phyloP scores from a whole-genome alignment of 2,329 filamentous ascomycete species.

The Bimuria novae-zelandiae region DNA sequence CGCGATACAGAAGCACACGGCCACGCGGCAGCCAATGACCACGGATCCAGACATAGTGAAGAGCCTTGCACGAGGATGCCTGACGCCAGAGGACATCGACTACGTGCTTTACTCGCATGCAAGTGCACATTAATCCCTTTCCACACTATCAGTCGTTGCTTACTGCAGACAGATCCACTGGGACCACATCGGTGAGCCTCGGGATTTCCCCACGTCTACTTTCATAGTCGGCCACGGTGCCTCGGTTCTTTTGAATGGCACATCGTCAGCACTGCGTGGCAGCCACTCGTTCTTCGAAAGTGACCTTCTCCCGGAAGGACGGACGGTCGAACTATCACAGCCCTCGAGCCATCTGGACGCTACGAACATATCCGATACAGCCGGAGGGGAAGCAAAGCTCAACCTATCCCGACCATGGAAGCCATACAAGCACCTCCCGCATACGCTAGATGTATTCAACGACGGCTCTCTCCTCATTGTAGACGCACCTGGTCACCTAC shows the following conservation, averaged over 20 bases:
- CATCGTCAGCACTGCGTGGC: conserved; percentile 26
- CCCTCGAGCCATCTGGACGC: conserved; percentile 22
- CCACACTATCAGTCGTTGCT: neutral
- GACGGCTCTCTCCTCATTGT: conserved; percentile 56
- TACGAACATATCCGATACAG: neutral
- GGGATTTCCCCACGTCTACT: conserved; percentile 42
- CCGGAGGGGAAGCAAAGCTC: conserved; percentile 4
- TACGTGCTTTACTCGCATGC: conserved; percentile 50
- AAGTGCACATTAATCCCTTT: conserved; percentile 14
- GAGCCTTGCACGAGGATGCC: conserved; percentile 43
- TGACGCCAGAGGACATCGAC: conserved; percentile 47
- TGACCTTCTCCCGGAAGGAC: conserved; percentile 49
- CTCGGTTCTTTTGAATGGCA: conserved; percentile 26
- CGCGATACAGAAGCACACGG: conserved; percentile 53
- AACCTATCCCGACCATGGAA: conserved; percentile 46
- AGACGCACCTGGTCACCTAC: conserved; percentile 58
- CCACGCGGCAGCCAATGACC: conserved; percentile 50
- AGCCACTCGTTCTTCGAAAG: conserved; percentile 50
- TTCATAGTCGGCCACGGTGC: conserved; percentile 48
- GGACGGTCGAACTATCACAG: conserved; percentile 51
- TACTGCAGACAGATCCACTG: conserved; percentile 42
- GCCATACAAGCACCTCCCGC: conserved; percentile 49
- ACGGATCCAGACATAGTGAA: conserved; percentile 48
- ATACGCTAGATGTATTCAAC: conserved; percentile 54
- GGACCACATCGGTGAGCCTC: conserved; percentile 50